Evolutionary conservation across 371 early-diverging fungal species (phyloP), one percentile per base, ranked within the genome.

Genomic region (Saksenaea vasiformis): DNA sequence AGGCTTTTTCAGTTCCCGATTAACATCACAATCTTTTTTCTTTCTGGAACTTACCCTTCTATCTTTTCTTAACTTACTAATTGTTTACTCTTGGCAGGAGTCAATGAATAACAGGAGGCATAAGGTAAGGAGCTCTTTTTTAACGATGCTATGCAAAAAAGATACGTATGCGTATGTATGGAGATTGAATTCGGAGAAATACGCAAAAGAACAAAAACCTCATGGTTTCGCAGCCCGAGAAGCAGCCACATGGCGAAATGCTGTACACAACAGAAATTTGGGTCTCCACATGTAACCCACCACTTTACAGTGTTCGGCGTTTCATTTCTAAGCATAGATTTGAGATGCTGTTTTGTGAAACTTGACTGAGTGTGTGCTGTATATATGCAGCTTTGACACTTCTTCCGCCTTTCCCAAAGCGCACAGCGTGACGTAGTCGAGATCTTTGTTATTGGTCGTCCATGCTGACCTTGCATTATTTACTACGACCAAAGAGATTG

Each of bases 121-220:
- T 22, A 17, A 47, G 51, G 11, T 47, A n/a, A 47, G 51, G 51
- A 47, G 51, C 10, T 19, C n/a, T n/a, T 10, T 47, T n/a, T n/a
- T n/a, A n/a, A 47, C 22, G 8, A 47, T 47, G 22, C 22, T 22
- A 47, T 41, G 43, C n/a, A 41, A 19, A 22, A 26, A 4, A 22
- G 22, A 47, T 8, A 47, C 0, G 22, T 47, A 5, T 31, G 31
- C 31, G 2, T 47, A 17, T 47, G 22, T 47, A 10, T 17, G 22
- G 51, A 47, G 51, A 47, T 47, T 22, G 51, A 47, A 47, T 17
- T 47, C 51, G 51, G 51, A 47, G 51, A 47, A 47, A 47, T 5
- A 22, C 51, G 24, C 51, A 47, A 47, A 47, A 47, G 51, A 47
- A 47, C 0, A 47, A 22, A 22, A 22, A 10, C 51, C 51, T 47